Base-by-base conservation (phyloP, 345 rosid species). In the Pugionium cornutum region DNA sequence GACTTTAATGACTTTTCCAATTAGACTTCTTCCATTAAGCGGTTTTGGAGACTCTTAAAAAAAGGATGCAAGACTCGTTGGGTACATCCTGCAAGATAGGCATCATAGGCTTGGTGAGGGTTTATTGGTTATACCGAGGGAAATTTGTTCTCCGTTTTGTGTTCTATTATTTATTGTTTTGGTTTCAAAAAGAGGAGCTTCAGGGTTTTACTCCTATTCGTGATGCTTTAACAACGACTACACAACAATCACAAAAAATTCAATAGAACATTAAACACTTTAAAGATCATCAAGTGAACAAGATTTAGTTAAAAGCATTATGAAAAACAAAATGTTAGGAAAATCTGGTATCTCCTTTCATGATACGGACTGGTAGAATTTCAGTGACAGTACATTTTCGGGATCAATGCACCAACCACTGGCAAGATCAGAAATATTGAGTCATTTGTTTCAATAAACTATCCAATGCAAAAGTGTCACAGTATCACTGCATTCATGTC, bases 161-260 rank as follows among this genome's bases (percentile, higher is more conserved):
- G 9, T 57, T 57, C 25, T 40, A 0, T 39, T 55, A 1, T 40
- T 36, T 28, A 3, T 10, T 10, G n/a, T n/a, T 41, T 10, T 44
- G 40, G 4, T 9, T 49, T 29, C 28, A 44, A 49, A 9, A 29
- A 49, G 34, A 48, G 9, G 18, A 29, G 48, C 48, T 42, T 41
- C 30, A 11, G 28, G 37, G 10, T 35, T 47, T 5, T 34, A 46
- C 35, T 35, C 10, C 1, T 61, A 2, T 39, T 7, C 1, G 2
- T 50, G 58, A 50, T 51, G 30, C 9, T 50, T 52, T 9, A 32
- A 6, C 44, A 55, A 44, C 28, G 42, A 48, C 53, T 59, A 63
- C 10, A 37, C 28, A 53, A 37, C 46, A 52, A 41, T 3, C 9
- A 48, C 53, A 53, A 58, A 44, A 51, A 0, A 4, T 44, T 51